Evolutionary conservation across 2,329 filamentous ascomycete genomes (phyloP).

Genomic region (Aspergillus sp.): DNA sequence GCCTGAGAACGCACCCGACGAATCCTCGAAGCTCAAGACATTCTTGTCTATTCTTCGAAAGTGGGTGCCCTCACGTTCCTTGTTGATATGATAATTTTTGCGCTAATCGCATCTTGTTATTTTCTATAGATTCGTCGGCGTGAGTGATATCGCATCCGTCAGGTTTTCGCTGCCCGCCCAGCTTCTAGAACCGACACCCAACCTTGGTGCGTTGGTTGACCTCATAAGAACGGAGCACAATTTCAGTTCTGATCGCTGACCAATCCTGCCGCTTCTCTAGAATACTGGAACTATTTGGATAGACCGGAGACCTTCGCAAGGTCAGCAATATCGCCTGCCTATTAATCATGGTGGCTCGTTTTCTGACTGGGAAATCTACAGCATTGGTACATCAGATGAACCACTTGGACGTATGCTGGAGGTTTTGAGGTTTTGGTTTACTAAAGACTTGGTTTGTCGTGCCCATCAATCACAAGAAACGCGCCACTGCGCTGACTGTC

Average conservation of each 20-base stretch:
- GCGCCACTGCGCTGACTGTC: constrained; percentile 17
- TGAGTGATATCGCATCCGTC: constrained; percentile 90
- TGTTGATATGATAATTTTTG: neutral
- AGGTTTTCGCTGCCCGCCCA: constrained; percentile 95
- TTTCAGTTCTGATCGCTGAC: constrained; percentile 15
- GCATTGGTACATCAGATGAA: constrained; percentile 85
- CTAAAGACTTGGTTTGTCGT: constrained; percentile 74
- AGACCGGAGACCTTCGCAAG: constrained; percentile 83
- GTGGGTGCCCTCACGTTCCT: constrained; percentile 48
- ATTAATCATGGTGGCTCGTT: constrained; percentile 17
- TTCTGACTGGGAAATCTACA: constrained; percentile 44
- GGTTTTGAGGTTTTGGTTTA: constrained; percentile 96
- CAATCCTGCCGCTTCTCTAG: constrained; percentile 40
- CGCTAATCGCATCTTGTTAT: constrained; percentile 10
- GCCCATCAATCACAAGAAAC: neutral
- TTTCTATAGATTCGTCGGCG: constrained; percentile 78
- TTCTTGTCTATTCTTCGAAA: constrained; percentile 85
- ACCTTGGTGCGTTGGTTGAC: constrained; percentile 59
- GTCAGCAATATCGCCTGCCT: constrained; percentile 38
- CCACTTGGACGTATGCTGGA: constrained; percentile 91
- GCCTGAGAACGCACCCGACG: constrained; percentile 64
- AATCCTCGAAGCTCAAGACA: constrained; percentile 83
- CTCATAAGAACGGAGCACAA: neutral
- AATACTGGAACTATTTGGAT: constrained; percentile 99
- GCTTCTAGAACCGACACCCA: constrained; percentile 91